phyloP scores from a whole-genome alignment of 768 basidiomycete species.

The Rhodotorula diobovata region DNA sequence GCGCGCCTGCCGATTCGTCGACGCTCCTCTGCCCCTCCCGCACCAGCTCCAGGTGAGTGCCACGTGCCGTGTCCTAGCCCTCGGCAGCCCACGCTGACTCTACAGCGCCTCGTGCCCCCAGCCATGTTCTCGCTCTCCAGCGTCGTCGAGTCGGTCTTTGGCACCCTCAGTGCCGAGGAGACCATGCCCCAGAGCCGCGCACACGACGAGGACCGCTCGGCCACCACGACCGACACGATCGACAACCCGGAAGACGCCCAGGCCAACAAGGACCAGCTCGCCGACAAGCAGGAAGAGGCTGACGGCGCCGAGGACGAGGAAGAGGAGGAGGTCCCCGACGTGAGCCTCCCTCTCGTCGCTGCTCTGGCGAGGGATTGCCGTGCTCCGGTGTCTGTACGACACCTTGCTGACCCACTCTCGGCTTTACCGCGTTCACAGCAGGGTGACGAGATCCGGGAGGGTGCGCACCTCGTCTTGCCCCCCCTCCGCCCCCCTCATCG shows the following conservation, averaged over 20 bases:
- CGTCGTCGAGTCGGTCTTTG: neutral
- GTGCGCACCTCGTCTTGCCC: slow-evolving; percentile 1
- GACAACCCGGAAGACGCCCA: slow-evolving; percentile 1
- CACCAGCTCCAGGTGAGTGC: too few relatives aligned
- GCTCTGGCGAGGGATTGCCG: too few relatives aligned
- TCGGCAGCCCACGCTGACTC: too few relatives aligned
- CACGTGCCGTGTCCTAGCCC: too few relatives aligned
- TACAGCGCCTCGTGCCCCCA: neutral
- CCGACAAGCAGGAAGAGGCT: neutral
- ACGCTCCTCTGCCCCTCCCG: too few relatives aligned
- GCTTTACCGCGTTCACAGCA: neutral
- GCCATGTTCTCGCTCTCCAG: neutral
- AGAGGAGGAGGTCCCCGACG: slow-evolving; percentile 30
- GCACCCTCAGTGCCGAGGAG: neutral
- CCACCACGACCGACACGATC: slow-evolving; percentile 4
- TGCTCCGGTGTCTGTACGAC: neutral
- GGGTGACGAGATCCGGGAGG: slow-evolving; percentile 32
- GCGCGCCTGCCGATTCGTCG: too few relatives aligned
- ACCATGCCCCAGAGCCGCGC: neutral
- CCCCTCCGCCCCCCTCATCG: neutral
- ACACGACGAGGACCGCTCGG: neutral
- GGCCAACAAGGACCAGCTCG: slow-evolving; percentile 9
- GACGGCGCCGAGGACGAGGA: slow-evolving; percentile 25
- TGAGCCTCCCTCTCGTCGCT: neutral
- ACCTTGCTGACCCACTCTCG: neutral